Conservation (phyloP, 805 yeast genomes). For the Sungouiella thailandica region DNA sequence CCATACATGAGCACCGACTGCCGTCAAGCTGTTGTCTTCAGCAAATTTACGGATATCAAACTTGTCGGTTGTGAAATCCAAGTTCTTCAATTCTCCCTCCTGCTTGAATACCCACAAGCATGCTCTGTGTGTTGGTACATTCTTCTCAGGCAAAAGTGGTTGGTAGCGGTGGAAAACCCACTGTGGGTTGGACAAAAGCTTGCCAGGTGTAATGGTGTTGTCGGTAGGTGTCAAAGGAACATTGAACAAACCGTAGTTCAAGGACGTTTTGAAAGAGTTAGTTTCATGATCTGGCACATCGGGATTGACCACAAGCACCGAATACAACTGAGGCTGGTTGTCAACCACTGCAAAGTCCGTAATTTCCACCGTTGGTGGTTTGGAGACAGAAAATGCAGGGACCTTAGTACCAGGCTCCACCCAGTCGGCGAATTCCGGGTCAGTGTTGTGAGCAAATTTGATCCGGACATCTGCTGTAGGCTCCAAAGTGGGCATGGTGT, state of each 20-base stretch:
- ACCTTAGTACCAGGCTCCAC: slow-evolving; percentile 73
- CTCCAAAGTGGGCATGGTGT: slow-evolving; percentile 82
- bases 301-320: slow-evolving; percentile 82
- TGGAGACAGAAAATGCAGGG: slow-evolving; percentile 66
- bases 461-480: slow-evolving; percentile 75
- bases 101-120: slow-evolving; percentile 92
- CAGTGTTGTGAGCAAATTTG: slow-evolving; percentile 62
- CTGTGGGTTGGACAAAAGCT: slow-evolving; percentile 31
- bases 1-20: slow-evolving; percentile 92
- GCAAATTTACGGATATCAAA: slow-evolving; percentile 76
- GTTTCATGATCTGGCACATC: slow-evolving; percentile 75
- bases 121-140: slow-evolving; percentile 75
- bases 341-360: slow-evolving; percentile 59
- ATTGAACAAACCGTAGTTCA: slow-evolving; percentile 76
- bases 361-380: slow-evolving; percentile 73
- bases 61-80: slow-evolving; percentile 32
- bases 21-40: slow-evolving; percentile 47
- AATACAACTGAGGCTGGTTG: slow-evolving; percentile 50
- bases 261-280: slow-evolving; percentile 65
- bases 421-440: slow-evolving; percentile 57
- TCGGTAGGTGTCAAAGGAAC: slow-evolving; percentile 55
- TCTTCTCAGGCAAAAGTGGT: slow-evolving; percentile 89
- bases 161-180: slow-evolving; percentile 48
- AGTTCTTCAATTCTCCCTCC: slow-evolving; percentile 16
- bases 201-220: slow-evolving; percentile 47